phyloP scores from a whole-genome alignment of 1,139 yeast genomes.

The Geotrichum carabidarum region DNA sequence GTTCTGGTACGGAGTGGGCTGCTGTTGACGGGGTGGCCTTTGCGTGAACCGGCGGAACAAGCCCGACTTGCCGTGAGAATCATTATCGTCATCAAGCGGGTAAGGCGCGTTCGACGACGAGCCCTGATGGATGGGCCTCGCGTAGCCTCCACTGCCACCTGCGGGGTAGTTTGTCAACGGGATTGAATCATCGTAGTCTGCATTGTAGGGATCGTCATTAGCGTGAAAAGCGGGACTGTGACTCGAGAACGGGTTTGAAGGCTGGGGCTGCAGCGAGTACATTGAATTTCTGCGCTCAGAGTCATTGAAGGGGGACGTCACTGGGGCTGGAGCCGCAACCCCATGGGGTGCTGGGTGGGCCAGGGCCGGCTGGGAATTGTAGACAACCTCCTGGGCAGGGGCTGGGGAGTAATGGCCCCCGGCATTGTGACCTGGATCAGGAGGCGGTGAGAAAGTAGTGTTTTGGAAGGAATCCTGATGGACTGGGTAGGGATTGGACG shows the following conservation, averaged over 20 bases:
- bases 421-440: not conserved
- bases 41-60: constrained; percentile 13
- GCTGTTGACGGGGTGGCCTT: not conserved
- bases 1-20: not conserved
- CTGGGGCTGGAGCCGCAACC: constrained; percentile 1
- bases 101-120: not conserved
- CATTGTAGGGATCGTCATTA: not conserved
- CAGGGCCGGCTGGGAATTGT: constrained; percentile 2
- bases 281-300: not conserved
- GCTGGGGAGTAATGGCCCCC: not conserved
- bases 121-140: not conserved
- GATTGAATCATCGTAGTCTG: constrained; percentile 1
- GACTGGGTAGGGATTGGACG: not conserved
- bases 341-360: constrained; percentile 9
- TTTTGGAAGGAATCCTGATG: not conserved
- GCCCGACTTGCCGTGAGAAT: not conserved
- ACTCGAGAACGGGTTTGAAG: not conserved
- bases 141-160: constrained; percentile 7
- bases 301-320: constrained; percentile 2
- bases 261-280: constrained; percentile 1
- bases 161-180: constrained; percentile 15
- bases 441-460: not conserved
- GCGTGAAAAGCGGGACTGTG: not conserved
- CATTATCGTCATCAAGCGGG: not conserved
- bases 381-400: not conserved